Percentiles rank a stretch among this genome's conserved stretches.
These are phyloP conservation scores for Tilletia walkeri DNA, from an alignment of 1,284 basidiomycete species.

Conservation along the genomic window DNA sequence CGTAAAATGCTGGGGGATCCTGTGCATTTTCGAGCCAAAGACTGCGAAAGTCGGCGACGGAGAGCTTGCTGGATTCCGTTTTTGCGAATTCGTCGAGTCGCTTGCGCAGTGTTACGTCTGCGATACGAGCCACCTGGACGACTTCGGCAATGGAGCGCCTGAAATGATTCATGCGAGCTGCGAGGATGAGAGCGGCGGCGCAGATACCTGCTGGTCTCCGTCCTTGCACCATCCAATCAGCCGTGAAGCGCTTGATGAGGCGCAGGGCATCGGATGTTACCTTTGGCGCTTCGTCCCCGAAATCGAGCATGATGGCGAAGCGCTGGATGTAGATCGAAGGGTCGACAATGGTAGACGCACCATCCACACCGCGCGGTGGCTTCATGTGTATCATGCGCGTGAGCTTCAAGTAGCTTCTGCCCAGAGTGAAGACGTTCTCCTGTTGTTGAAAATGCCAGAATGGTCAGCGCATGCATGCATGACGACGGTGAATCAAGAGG, in stretches of 20 bases:
- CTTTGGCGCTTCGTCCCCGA: constrained; percentile 86
- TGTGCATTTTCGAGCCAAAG: constrained; percentile 88
- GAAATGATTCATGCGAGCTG: constrained; percentile 98
- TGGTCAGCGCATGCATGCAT: constrained; percentile 23
- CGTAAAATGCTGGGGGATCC: constrained; percentile 73
- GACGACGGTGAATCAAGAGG: constrained; percentile 1
- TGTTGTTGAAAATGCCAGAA: constrained; percentile 19
- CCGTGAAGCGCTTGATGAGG: constrained; percentile 88
- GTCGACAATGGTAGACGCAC: constrained; percentile 78
- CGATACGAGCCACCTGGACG: constrained; percentile 91
- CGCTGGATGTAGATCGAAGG: constrained; percentile 96
- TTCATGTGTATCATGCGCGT: constrained; percentile 81
- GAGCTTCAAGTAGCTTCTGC: constrained; percentile 91
- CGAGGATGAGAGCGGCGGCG: constrained; percentile 89
- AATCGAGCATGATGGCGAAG: constrained; percentile 93
- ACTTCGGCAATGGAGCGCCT: constrained; percentile 88
- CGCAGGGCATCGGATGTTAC: constrained; percentile 92
- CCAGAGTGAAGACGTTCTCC: constrained; percentile 96
- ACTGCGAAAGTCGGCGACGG: constrained; percentile 84
- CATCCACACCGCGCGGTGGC: constrained; percentile 6
- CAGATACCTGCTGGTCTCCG: constrained; percentile 95
- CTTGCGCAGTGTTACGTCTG: constrained; percentile 87
- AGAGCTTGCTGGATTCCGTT: constrained; percentile 80
- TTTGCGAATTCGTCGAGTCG: constrained; percentile 92
- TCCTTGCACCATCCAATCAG: constrained; percentile 96